These are phyloP conservation scores for Hordeum marinum DNA, from an alignment of 176 grass and related monocot species.

Conservation along the genomic window DNA sequence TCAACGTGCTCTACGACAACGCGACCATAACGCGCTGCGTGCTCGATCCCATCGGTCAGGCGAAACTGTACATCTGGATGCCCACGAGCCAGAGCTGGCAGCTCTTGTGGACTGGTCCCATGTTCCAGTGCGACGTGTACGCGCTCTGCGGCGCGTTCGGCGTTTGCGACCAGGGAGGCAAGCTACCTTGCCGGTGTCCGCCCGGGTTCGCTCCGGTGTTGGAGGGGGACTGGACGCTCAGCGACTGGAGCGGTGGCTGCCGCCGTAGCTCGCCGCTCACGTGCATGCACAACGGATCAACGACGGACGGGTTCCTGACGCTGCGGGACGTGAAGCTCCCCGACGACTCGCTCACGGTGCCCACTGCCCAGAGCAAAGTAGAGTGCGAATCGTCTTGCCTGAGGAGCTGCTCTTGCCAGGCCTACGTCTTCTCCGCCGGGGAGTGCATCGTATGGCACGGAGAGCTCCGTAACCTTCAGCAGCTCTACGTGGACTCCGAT, in stretches of 20 bases:
- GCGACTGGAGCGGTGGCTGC: slow-evolving; percentile 4
- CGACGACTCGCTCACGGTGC: background rate
- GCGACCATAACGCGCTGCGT: slow-evolving; percentile 15
- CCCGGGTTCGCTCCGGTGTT: background rate
- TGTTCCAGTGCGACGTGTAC: slow-evolving; percentile 2
- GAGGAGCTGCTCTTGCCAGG: no score
- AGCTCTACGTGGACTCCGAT: background rate
- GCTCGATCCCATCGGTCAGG: slow-evolving; percentile 18
- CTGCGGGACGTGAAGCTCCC: background rate
- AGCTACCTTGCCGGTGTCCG: slow-evolving; percentile 15
- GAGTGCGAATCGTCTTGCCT: no score
- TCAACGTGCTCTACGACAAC: slow-evolving; percentile 9
- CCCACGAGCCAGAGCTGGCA: no score
- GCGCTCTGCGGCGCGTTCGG: slow-evolving; percentile 15
- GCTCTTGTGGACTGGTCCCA: no score
- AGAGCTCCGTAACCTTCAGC: no score
- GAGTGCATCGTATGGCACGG: no score
- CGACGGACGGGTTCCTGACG: background rate
- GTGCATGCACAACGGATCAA: background rate
- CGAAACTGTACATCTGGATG: background rate
- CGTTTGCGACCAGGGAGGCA: background rate
- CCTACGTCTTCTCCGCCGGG: no score
- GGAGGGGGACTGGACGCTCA: background rate
- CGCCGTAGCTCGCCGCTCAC: background rate
- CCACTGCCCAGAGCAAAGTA: no score